Evolutionary conservation across 805 yeast genomes (phyloP), one percentile per base, ranked within the genome.

Genomic region (Starmerella powellii): DNA sequence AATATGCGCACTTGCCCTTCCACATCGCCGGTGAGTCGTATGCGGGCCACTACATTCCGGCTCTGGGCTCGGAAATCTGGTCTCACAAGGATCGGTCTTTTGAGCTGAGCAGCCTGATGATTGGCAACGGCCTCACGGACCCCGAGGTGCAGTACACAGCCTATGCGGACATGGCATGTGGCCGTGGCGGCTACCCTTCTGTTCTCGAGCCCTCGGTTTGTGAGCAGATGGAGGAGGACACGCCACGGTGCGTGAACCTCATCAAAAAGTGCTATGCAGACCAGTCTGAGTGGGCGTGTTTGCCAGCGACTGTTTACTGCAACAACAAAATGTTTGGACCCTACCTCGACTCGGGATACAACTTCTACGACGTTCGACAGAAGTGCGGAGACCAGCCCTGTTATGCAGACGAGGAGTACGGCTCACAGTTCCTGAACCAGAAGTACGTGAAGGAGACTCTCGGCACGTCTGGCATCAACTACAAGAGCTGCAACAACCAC

Each of bases 31-130:
- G 96, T 54, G 95, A 86, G 63, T 81, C 94, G 10, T 86, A 87
- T 59, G 95, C 91, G 23, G 96, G 96, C 42, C 95, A 85, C 63
- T 87, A 88, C 65, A 80, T 88, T 50, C 98, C 98, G 17, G 83
- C 73, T 13, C 81, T 75, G 53, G 79, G 78, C 34, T 66, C 71
- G 35, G 77, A 73, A 56, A 72, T 75, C 44, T 48, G 65, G 63
- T 64, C 52, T 48, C 73, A 56, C 53, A 85, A n/a, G 76, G 94
- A 72, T 55, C 67, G 79, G 46, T 63, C 70, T 24, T 78, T 80
- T 61, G 74, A 85, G 59, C 68, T 86, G 54, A 66, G 82, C 19
- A 81, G 94, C 6, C 80, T 87, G 26, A 60, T 87, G 58, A 87
- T 87, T 58, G 97, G 97, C 48, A 87, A 87, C 62, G 96, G 96